phyloP scores from a whole-genome alignment of 257 asterid genomes.

The Plantago elongata region DNA sequence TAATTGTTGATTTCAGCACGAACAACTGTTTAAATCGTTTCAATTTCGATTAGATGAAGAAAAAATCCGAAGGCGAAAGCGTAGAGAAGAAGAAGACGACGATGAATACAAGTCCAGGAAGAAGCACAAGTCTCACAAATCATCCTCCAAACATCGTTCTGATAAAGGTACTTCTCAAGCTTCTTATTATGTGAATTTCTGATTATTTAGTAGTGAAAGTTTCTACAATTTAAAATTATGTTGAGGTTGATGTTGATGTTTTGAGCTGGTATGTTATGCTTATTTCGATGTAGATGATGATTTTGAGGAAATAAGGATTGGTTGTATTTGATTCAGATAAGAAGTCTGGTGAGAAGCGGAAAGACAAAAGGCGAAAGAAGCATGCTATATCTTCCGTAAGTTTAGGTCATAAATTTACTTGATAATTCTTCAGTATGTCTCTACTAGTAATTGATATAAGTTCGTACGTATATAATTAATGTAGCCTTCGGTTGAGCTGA shows the following conservation, averaged over 20 bases:
- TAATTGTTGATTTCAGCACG: too few species aligned
- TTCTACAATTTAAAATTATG: background rate
- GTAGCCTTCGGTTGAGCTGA: too few species aligned
- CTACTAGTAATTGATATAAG: background rate
- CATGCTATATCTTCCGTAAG: constrained; percentile 47
- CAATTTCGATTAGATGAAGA: constrained; percentile 33
- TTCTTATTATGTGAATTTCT: background rate
- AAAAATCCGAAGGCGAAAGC: constrained; percentile 32
- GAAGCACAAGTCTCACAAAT: constrained; percentile 42
- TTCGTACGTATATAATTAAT: too few species aligned
- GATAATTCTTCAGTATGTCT: background rate
- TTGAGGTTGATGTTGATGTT: background rate
- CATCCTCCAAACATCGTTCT: constrained; percentile 39
- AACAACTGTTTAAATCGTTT: background rate
- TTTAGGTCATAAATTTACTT: constrained; percentile 15
- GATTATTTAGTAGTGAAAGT: too few species aligned
- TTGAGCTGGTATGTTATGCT: background rate
- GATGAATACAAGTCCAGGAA: constrained; percentile 34
- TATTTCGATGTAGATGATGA: background rate
- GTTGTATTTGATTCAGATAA: constrained; percentile 44
- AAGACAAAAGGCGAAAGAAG: constrained; percentile 47
- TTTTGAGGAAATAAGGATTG: too few species aligned
- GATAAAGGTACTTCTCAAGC: constrained; percentile 33
- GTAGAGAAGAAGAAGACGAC: constrained; percentile 39
- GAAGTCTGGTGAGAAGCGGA: constrained; percentile 55